Evolutionary conservation across 345 rosid species (phyloP).

Genomic region (Eucalyptus paniculata): DNA sequence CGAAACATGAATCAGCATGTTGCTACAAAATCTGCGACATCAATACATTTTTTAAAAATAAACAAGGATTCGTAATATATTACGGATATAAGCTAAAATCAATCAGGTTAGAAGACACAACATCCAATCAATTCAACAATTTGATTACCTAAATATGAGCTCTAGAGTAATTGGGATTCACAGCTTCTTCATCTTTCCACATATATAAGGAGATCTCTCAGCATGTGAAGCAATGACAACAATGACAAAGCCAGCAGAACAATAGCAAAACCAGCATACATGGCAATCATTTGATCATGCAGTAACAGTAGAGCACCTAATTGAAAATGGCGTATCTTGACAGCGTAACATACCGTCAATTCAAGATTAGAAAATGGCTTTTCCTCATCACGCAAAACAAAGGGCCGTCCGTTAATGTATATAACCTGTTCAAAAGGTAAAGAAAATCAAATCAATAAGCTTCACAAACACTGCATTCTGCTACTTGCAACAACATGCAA

Average conservation of each 20-base stretch:
- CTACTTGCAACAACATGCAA: background rate
- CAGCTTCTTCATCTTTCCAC: background rate
- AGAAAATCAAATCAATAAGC: background rate
- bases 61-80: background rate
- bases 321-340: background rate
- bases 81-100: background rate
- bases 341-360: conserved; percentile 47
- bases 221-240: background rate
- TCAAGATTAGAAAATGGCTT: conserved; percentile 98
- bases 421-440: conserved; percentile 37
- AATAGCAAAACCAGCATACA: background rate
- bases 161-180: background rate
- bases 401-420: conserved; percentile 87
- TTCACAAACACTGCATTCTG: background rate
- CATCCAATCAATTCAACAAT: background rate
- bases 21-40: background rate
- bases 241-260: background rate
- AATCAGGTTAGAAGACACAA: background rate
- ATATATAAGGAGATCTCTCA: background rate
- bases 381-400: conserved; percentile 94
- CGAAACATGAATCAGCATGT: background rate
- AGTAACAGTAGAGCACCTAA: background rate
- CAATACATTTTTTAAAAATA: background rate
- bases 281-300: background rate
- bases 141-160: background rate